Evolutionary conservation across 2,329 filamentous ascomycete species (phyloP).

Genomic region (Fusarium sulawesiense): DNA sequence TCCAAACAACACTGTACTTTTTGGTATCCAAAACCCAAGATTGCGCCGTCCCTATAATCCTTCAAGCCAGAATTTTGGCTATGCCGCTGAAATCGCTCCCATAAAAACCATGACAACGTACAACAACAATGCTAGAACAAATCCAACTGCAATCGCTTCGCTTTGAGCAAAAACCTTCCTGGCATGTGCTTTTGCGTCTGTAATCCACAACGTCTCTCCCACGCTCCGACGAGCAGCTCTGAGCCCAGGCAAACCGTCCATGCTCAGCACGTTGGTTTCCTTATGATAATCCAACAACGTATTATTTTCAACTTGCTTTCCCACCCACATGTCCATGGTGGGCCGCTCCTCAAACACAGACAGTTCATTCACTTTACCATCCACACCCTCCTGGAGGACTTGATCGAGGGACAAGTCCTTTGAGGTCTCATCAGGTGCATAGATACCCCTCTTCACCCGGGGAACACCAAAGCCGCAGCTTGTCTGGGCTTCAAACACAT

Average conservation of each 20-base stretch:
- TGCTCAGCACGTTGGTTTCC: constrained; percentile 64
- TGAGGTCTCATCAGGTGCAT: constrained; percentile 45
- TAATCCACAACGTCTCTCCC: constrained; percentile 60
- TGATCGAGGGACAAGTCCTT: constrained; percentile 35
- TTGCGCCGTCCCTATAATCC: constrained; percentile 41
- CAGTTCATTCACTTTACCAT: constrained; percentile 50
- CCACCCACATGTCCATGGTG: constrained; percentile 65
- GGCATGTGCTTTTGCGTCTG: constrained; percentile 50
- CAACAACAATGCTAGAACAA: constrained; percentile 48
- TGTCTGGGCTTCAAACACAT: constrained; percentile 74
- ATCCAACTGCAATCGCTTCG: constrained; percentile 50
- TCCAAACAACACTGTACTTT: constrained; percentile 41
- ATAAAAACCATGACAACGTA: constrained; percentile 45
- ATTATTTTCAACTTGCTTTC: constrained; percentile 61
- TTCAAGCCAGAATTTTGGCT: constrained; percentile 31
- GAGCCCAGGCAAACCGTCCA: constrained; percentile 70
- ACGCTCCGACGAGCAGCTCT: constrained; percentile 61
- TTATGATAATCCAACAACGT: constrained; percentile 66
- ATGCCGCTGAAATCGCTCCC: constrained; percentile 38
- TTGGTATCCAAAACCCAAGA: constrained; percentile 40
- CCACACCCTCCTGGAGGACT: constrained; percentile 43
- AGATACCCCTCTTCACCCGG: constrained; percentile 57
- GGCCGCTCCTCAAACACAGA: constrained; percentile 64
- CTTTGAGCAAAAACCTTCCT: constrained; percentile 47
- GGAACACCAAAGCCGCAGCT: constrained; percentile 75